Conservation (phyloP, 1,284 basidiomycete species). For the Rhodotorula sp. region DNA sequence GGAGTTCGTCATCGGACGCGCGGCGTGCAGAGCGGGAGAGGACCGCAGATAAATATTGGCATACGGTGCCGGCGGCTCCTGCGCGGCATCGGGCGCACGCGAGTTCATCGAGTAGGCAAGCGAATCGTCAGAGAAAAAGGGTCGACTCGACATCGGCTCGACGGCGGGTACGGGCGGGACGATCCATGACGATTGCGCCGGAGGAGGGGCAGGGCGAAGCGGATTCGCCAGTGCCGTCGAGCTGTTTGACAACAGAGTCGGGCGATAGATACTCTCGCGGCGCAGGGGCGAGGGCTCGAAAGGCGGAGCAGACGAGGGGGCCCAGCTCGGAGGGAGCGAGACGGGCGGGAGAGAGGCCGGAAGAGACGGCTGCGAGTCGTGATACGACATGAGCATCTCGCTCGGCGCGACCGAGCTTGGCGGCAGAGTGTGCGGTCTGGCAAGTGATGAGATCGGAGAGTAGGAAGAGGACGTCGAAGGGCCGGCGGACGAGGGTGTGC, state of each 20-base stretch:
- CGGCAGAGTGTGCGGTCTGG: background rate
- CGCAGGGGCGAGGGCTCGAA: too few species aligned
- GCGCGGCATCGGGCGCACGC: background rate
- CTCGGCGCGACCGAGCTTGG: background rate
- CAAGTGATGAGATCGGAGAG: background rate
- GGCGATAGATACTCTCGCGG: too few species aligned
- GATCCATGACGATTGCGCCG: background rate
- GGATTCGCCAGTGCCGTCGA: too few species aligned
- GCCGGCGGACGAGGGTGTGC: too few species aligned
- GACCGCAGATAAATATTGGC: background rate
- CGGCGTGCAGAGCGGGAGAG: background rate
- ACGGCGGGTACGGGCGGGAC: too few species aligned
- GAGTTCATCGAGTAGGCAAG: background rate
- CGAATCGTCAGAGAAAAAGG: background rate
- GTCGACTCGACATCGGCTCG: too few species aligned
- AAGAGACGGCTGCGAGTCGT: background rate
- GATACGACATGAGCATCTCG: background rate
- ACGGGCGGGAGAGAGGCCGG: background rate
- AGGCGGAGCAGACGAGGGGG: background rate
- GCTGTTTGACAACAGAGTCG: too few species aligned
- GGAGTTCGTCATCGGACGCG: background rate
- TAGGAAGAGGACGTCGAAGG: too few species aligned
- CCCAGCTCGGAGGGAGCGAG: background rate
- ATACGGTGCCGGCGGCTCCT: background rate
- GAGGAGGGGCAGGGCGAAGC: too few species aligned